These are phyloP conservation scores for Dioscorea alata DNA, from an alignment of 106 monocot species.

Conservation along the genomic window DNA sequence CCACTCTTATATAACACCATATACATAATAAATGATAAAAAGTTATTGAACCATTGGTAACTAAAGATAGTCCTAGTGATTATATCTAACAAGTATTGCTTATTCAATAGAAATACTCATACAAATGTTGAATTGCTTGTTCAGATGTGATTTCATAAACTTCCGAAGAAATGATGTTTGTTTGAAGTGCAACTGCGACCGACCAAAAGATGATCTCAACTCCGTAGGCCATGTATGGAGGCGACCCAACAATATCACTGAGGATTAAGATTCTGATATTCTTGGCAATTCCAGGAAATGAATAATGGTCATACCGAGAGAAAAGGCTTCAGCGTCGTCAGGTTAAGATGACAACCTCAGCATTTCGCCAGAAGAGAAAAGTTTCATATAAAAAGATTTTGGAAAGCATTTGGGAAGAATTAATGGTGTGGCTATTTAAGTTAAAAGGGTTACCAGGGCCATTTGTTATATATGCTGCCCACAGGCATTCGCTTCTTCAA, in stretches of 20 bases:
- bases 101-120: neutral
- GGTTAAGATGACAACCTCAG: no score
- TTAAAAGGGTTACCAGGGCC: no score
- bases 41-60: neutral
- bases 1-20: neutral
- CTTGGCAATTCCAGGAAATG: no score
- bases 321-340: no score
- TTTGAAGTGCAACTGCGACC: conserved; percentile 40
- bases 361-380: no score
- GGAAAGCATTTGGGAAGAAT: no score
- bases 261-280: no score
- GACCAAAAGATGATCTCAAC: conserved; percentile 23
- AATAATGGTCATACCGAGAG: no score
- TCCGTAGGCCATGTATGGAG: conserved; percentile 21
- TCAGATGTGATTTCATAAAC: conserved; percentile 60
- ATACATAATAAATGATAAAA: neutral
- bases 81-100: neutral
- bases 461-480: no score
- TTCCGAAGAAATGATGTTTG: conserved; percentile 53
- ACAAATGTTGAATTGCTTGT: neutral
- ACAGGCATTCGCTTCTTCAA: no score
- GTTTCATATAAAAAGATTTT: no score
- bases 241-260: neutral
- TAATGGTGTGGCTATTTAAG: no score
- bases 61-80: neutral